Conservation (phyloP, 148 eudicot species). For the Nepenthes mirabilis region DNA sequence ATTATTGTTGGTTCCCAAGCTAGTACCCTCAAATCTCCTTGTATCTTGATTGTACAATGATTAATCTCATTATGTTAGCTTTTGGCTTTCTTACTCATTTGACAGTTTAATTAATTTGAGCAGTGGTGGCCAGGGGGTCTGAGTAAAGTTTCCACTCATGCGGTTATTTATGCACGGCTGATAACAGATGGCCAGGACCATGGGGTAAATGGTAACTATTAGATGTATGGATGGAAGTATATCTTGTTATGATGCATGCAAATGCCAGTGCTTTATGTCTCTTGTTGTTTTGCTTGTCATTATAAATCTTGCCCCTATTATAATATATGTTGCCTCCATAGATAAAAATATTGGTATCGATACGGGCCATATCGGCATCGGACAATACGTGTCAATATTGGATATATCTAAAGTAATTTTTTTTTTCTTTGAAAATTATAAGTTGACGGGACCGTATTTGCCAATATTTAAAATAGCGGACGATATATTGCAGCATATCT, state of each 20-base stretch:
- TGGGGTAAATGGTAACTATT: constrained; percentile 71
- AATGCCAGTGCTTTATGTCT: neutral
- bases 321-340: no score
- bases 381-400: no score
- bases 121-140: constrained; percentile 99
- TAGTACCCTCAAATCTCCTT: neutral
- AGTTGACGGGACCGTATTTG: no score
- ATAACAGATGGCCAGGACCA: constrained; percentile 63
- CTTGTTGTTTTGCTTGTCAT: neutral
- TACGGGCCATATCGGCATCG: no score
- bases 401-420: no score
- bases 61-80: neutral
- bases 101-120: constrained; percentile 3
- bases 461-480: no score
- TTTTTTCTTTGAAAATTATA: no score
- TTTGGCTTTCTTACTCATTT: neutral
- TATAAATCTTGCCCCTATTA: no score
- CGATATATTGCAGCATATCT: no score
- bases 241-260: neutral
- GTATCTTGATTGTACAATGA: neutral
- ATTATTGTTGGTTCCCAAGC: neutral
- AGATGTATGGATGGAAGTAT: neutral
- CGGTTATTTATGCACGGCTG: constrained; percentile 75
- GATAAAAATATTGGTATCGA: no score
- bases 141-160: constrained; percentile 90